phyloP scores from a whole-genome alignment of 768 basidiomycete genomes.

The Russula sp. region DNA sequence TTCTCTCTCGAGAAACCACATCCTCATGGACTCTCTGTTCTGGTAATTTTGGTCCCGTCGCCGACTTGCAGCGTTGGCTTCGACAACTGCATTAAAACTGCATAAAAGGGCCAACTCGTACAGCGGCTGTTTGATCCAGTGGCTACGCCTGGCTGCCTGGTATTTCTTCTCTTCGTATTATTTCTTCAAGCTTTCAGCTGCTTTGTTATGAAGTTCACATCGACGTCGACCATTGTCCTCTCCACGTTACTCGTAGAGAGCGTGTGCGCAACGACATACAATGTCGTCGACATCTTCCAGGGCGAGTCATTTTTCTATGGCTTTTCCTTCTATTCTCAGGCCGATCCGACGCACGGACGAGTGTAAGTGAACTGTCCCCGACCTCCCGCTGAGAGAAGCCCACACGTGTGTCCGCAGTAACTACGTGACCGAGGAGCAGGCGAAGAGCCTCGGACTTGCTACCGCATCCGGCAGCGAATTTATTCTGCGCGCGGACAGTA shows the following conservation, averaged over 20 bases:
- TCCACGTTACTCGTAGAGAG: slow-evolving; percentile 30
- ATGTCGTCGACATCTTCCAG: slow-evolving; percentile 39
- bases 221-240: not conserved
- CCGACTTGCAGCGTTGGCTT: not conserved
- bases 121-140: not conserved
- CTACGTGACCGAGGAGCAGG: slow-evolving; percentile 44
- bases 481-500: slow-evolving; percentile 51
- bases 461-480: slow-evolving; percentile 48
- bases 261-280: slow-evolving; percentile 43
- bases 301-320: slow-evolving; percentile 45
- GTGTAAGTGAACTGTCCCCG: slow-evolving; percentile 40
- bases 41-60: not conserved
- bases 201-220: not conserved
- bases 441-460: slow-evolving; percentile 49
- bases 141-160: not conserved
- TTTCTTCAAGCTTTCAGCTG: not conserved
- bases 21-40: not conserved
- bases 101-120: slow-evolving; percentile 2
- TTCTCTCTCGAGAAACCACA: not conserved
- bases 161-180: not conserved
- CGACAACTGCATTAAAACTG: not conserved
- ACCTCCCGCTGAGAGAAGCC: not conserved
- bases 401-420: slow-evolving; percentile 28
- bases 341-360: slow-evolving; percentile 61
- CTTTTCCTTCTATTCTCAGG: slow-evolving; percentile 44